Percentiles rank a stretch among this genome's conserved stretches.
These are phyloP conservation scores for Sophora flavescens DNA, from an alignment of 306 rosid genomes.

Conservation along the genomic window DNA sequence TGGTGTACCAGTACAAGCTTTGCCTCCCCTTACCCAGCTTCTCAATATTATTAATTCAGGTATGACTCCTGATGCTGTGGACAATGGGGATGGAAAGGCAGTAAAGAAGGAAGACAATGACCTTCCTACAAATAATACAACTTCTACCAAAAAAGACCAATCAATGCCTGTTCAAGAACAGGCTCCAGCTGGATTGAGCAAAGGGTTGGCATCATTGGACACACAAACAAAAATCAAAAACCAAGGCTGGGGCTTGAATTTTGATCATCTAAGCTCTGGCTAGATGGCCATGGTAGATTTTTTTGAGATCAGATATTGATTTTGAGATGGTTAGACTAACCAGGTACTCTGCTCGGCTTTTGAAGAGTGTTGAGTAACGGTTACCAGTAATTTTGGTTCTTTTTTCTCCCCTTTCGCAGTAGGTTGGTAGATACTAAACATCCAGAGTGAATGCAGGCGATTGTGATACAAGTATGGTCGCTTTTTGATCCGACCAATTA, in stretches of 20 bases:
- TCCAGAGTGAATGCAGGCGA: constrained; percentile 15
- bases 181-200: constrained; percentile 77
- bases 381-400: not conserved
- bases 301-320: constrained; percentile 29
- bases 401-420: not conserved
- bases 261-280: constrained; percentile 35
- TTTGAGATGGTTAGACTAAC: constrained; percentile 37
- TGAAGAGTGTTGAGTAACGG: constrained; percentile 14
- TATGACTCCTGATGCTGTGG: constrained; percentile 55
- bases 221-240: constrained; percentile 65
- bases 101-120: constrained; percentile 51
- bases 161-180: constrained; percentile 47
- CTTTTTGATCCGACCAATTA: not conserved
- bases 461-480: not conserved
- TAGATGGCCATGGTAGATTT: constrained; percentile 4
- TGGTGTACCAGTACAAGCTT: constrained; percentile 67
- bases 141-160: constrained; percentile 47
- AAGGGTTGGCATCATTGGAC: constrained; percentile 68
- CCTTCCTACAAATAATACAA: constrained; percentile 39
- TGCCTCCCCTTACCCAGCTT: constrained; percentile 70
- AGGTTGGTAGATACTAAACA: constrained; percentile 16
- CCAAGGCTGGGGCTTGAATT: constrained; percentile 59
- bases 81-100: constrained; percentile 53
- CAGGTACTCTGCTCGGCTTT: constrained; percentile 39
- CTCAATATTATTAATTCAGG: constrained; percentile 71